Base-by-base conservation (phyloP, 106 monocot species). In the Cymbidium sinense region DNA sequence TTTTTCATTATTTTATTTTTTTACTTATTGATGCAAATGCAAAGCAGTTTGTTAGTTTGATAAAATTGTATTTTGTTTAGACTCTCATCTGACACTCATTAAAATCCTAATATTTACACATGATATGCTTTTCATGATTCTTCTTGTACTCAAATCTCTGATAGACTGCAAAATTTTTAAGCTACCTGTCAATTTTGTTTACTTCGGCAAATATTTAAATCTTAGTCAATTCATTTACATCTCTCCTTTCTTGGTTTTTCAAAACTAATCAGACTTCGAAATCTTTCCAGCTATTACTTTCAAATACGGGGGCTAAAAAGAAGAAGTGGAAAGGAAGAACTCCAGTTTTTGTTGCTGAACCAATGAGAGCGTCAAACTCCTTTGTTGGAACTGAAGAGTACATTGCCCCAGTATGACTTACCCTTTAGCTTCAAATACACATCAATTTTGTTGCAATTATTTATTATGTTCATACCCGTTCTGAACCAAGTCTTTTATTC, bases 381-480 rank as follows among this genome's bases (percentile, higher is more conserved):
- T 98, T 98, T 83, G 98, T 98, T 81, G 98, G 98, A 64, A 98
- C 98, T 30, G 98, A 98, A 84, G 98, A 98, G 76, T 98, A 98
- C 74, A 98, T 98, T 83, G 94, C 98, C 69, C 98, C 98, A 5
- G 98, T 98, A 90, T 61, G 87, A 83, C 12, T 51, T 82, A 27
- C 13, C 30, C 31, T 67, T 67, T 12, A 67, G 12, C 17, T 33
- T 31, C 67, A 67, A 33, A 10, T 67, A 33, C 18, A 3, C 17
- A 17, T 58, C 21, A 58, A 20, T 2, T 12, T 33, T 33, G 30
- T 13, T 1, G 67, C 67, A 67, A 67, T 15, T 33, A 33, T 64
- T 25, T 67, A 67, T 67, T 31, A 33, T 67, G 67, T 64, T 29
- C 29, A 64, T 29, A 64, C 28, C 10, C 20, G 54, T 5, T 19